Base-by-base conservation (phyloP, 2,329 filamentous ascomycete species). In the Exophiala xenobiotica region DNA sequence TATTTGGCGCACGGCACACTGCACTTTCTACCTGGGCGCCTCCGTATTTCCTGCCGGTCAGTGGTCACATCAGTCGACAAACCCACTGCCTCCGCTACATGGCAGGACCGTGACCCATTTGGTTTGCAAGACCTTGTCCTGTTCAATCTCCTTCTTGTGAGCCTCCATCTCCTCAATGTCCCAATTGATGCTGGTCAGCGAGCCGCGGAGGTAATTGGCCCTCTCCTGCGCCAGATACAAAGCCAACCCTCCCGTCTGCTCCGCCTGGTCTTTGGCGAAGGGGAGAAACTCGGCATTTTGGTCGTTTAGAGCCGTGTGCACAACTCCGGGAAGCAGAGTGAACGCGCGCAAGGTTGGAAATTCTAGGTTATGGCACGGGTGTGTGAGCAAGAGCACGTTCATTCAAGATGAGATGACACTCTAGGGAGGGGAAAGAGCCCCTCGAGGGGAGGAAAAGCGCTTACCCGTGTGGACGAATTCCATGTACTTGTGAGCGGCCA, bases 261-360 rank as follows among this genome's bases (percentile, higher is more conserved):
- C 35, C n/a, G 18, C 9, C 2, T 38, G 35, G 14, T 38, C 35
- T 14, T 14, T 14, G 9, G n/a, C 35, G 3, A 11, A 38, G 2
- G 2, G 12, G 8, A 9, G 8, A 14, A 11, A 38, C 9, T 8
- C 8, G 14, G 14, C 38, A 22, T 41, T 7, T n/a, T n/a, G n/a
- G n/a, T n/a, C n/a, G 19, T 12, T 29, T 7, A 29, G 26, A 29
- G 8, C 26, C 5, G 38, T 41, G 14, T 18, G 12, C 7, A 22
- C 38, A 7, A 41, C 19, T 11, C 38, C 38, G n/a, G 38, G 38
- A 22, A 41, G 38, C n/a, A 41, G 18, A 22, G n/a, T 41, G 38
- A 41, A 41, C 12, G 38, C 12, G 19, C 38, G 38, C 11, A 41
- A 19, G 5, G 14, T 18, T 5, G 38, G 19, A 22, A 19, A 41